Percentiles rank a stretch among this genome's conserved stretches.
Conservation (phyloP, 2,329 filamentous ascomycete species). For the Lecanicillium sp. region DNA sequence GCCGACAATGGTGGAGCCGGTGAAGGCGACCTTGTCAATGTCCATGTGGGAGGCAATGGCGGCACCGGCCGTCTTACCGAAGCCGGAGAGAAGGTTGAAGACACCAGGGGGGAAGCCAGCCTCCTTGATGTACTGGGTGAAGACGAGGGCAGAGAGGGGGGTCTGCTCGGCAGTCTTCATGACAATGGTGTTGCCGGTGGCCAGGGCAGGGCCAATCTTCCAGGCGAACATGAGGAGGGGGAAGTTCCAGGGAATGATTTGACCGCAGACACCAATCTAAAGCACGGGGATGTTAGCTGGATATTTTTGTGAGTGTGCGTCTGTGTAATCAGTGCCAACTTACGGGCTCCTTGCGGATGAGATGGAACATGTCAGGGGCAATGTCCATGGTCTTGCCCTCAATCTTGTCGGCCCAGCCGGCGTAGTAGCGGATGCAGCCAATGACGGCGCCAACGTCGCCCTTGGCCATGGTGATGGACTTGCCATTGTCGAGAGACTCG, state of each 20-base stretch:
- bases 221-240: constrained; percentile 68
- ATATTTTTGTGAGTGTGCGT: constrained; percentile 42
- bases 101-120: constrained; percentile 69
- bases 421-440: constrained; percentile 65
- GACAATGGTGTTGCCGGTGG: constrained; percentile 60
- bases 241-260: constrained; percentile 83
- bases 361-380: constrained; percentile 70
- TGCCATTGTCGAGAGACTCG: constrained; percentile 84
- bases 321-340: constrained; percentile 16
- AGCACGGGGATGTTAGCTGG: not conserved
- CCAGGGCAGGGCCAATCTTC: constrained; percentile 68
- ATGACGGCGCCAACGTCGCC: constrained; percentile 63
- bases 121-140: constrained; percentile 58
- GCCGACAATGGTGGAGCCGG: constrained; percentile 62
- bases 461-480: constrained; percentile 68
- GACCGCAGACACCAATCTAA: constrained; percentile 60
- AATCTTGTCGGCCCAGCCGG: constrained; percentile 88
- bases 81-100: constrained; percentile 64
- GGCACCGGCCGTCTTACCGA: constrained; percentile 68
- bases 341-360: constrained; percentile 68
- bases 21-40: constrained; percentile 73
- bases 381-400: constrained; percentile 82
- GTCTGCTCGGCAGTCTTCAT: constrained; percentile 69
- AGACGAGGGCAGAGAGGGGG: constrained; percentile 57
- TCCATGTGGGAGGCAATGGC: constrained; percentile 66